These are phyloP conservation scores for Pseudofabraea citricarpa DNA, from an alignment of 2,329 filamentous ascomycete species.

Conservation along the genomic window DNA sequence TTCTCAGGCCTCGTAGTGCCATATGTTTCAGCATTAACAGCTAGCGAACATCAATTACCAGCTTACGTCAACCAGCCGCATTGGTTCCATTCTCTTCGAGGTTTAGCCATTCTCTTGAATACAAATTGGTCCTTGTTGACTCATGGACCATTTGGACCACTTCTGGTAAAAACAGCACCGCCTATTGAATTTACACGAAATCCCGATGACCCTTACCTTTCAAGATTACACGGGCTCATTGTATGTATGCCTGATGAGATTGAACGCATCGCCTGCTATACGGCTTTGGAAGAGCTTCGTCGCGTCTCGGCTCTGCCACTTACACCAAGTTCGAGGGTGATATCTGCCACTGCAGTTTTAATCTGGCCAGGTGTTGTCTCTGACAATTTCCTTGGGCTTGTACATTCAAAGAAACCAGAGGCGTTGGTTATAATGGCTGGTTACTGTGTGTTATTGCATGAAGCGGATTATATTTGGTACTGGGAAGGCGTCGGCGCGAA, in stretches of 20 bases:
- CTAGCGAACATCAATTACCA: constrained; percentile 6
- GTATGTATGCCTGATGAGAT: not conserved
- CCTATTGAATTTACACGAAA: constrained; percentile 3
- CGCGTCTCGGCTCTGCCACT: constrained; percentile 7
- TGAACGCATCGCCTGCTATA: constrained; percentile 1
- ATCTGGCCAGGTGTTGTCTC: constrained; percentile 12
- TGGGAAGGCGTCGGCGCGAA: constrained; percentile 9
- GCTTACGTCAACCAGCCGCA: constrained; percentile 7
- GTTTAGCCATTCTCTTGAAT: constrained; percentile 3
- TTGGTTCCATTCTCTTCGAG: constrained; percentile 12
- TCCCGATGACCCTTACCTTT: constrained; percentile 11
- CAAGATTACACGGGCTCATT: constrained; percentile 5
- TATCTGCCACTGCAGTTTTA: constrained; percentile 4
- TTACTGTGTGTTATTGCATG: constrained; percentile 14
- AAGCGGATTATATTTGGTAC: constrained; percentile 9
- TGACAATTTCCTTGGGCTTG: constrained; percentile 7
- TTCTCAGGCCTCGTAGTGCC: constrained; percentile 13
- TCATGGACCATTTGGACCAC: constrained; percentile 7
- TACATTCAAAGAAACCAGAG: constrained; percentile 18
- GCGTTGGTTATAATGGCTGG: constrained; percentile 13
- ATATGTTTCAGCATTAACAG: constrained; percentile 9
- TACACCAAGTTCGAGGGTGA: constrained; percentile 1
- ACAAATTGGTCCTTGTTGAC: constrained; percentile 6
- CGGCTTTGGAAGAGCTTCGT: constrained; percentile 8
- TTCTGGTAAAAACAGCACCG: not conserved